Percentiles rank a stretch among this genome's conserved stretches.
phyloP scores from a whole-genome alignment of 1,284 basidiomycete genomes.

The Malassezia furfur region DNA sequence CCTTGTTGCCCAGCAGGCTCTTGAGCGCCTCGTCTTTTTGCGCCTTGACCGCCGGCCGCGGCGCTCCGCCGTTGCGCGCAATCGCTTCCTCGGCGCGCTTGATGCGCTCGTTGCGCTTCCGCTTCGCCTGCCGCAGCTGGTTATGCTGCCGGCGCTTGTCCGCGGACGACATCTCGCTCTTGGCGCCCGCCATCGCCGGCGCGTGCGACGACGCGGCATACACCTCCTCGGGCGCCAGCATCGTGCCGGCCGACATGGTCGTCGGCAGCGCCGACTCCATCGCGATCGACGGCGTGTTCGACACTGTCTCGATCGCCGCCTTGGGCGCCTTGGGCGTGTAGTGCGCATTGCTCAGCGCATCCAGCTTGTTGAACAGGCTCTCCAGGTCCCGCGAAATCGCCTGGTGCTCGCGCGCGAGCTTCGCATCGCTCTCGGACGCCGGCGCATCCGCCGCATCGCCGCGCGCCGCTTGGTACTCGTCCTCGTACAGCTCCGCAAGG shows the following conservation, averaged over 20 bases:
- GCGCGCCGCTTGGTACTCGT: conserved; percentile 70
- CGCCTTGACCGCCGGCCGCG: conserved; percentile 25
- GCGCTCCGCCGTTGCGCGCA: conserved; percentile 54
- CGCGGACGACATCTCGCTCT: conserved; percentile 71
- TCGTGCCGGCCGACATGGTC: conserved; percentile 62
- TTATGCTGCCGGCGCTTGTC: conserved; percentile 59
- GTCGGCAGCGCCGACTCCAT: conserved; percentile 86
- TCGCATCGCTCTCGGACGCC: conserved; percentile 71
- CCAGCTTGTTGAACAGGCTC: conserved; percentile 74
- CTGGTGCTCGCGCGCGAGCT: conserved; percentile 76
- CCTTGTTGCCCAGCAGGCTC: conserved; percentile 40
- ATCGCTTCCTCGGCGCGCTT: conserved; percentile 59
- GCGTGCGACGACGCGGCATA: conserved; percentile 50
- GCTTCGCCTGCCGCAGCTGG: conserved; percentile 55
- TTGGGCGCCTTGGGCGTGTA: conserved; percentile 93
- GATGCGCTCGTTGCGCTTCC: conserved; percentile 62
- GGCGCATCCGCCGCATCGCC: conserved; percentile 50
- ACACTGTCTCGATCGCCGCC: conserved; percentile 72
- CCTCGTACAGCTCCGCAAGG: conserved; percentile 91
- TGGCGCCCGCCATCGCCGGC: conserved; percentile 44
- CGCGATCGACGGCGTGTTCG: conserved; percentile 72
- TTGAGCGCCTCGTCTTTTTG: conserved; percentile 45
- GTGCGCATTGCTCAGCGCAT: conserved; percentile 87
- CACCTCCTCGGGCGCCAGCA: conserved; percentile 90
- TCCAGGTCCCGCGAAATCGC: conserved; percentile 77